Evolutionary conservation across 805 yeast species (phyloP).

Genomic region (Candida adriatica): DNA sequence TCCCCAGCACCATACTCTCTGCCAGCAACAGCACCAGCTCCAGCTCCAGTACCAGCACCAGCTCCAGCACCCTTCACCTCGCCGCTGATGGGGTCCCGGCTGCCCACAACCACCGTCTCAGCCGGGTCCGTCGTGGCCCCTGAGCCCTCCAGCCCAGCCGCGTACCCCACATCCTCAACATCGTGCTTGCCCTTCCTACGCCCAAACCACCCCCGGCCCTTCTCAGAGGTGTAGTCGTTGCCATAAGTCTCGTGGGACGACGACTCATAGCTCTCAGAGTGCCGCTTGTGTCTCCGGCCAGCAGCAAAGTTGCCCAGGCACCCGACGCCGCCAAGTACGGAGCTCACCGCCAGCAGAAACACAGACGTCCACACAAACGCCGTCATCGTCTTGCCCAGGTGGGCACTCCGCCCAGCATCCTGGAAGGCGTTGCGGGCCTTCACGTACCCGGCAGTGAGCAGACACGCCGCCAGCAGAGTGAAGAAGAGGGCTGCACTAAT

Average conservation of each 20-base stretch:
- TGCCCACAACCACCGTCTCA: too few species aligned
- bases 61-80: constrained; percentile 5
- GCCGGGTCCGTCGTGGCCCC: constrained; percentile 10
- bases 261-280: constrained; percentile 17
- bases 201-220: constrained; percentile 14
- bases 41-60: constrained; percentile 2
- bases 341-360: constrained; percentile 15
- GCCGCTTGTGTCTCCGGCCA: constrained; percentile 11
- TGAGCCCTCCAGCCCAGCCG: constrained; percentile 11
- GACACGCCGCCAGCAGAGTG: constrained; percentile 36
- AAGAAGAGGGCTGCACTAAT: constrained; percentile 35
- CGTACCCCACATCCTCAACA: constrained; percentile 13
- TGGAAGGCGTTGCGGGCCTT: constrained; percentile 44
- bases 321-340: constrained; percentile 17
- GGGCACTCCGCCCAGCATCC: constrained; percentile 34
- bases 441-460: constrained; percentile 49
- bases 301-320: constrained; percentile 13
- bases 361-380: constrained; percentile 61
- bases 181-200: constrained; percentile 8
- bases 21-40: too few species aligned
- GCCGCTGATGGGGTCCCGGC: background rate
- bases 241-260: constrained; percentile 25
- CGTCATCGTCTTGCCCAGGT: constrained; percentile 42
- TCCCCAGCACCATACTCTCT: too few species aligned
- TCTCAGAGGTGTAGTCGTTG: constrained; percentile 18